Base-by-base conservation (phyloP, 2,329 filamentous ascomycete species). In the Alternaria incomplexa region DNA sequence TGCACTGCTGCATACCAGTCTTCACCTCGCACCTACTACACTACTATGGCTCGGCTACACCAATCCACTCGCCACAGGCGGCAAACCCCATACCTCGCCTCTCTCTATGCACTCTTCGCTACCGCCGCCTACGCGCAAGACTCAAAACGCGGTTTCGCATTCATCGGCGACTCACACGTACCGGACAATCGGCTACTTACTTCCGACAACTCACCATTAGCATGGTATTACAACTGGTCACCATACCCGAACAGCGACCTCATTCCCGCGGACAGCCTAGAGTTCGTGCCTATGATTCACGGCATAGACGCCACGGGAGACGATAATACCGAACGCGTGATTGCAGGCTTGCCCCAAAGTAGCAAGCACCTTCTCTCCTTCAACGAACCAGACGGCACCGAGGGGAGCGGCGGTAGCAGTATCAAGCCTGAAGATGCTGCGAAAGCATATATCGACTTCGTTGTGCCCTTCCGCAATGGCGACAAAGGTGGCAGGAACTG, bases 211-310 rank as follows among this genome's bases (percentile, higher is more conserved):
- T 88, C 86, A 8, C 87, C 89, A 46, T 77, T 96, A 54, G 89
- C 87, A 3, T 96, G 93, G 92, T 96, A 96, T 83, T 96, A 95
- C 85, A 95, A 94, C 81, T 96, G 93, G 80, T 81, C 81, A 20
- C 77, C 85, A 13, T 79, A 80, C 83, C 52, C 79, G 77, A 22
- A 90, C 89, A 5, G 85, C 86, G 81, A 82, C 46, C 88, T 86
- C 72, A 72, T 80, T 23, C 76, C 78, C 72, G 7, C 71, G 81
- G 0, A 81, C 79, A 75, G 70, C 3, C 87, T 95, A 65, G 86
- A 92, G 76, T 96, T 93, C 77, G 87, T 94, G 1, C 92, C 92
- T 46, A 93, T 94, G 90, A 87, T 94, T 62, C 94, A 91, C 88
- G 91, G 91, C 25, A 82, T 87, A 10, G 66, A 82, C 5, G 78